Conservation (phyloP, 2,329 filamentous ascomycete genomes). For the Cercospora janseana region DNA sequence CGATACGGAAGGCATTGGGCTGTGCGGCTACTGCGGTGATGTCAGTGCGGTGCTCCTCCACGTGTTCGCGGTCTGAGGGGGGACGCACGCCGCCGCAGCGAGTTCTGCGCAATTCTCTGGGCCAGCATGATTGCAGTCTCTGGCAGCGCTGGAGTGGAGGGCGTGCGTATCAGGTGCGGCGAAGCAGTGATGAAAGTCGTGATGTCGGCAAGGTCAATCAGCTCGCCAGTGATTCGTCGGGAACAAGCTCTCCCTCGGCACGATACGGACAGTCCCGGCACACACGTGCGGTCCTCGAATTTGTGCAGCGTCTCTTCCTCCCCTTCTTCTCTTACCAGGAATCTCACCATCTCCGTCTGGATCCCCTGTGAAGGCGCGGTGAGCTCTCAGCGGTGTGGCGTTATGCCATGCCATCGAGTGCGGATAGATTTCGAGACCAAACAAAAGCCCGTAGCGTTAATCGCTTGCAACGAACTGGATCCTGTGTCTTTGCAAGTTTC, state of each 20-base stretch:
- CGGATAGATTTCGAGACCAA: constrained; percentile 47
- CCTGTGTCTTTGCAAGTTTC: constrained; percentile 41
- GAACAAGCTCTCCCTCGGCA: not conserved
- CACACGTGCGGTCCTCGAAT: not conserved
- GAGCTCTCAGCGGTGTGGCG: constrained; percentile 32
- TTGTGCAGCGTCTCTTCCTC: constrained; percentile 2
- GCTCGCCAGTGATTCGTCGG: not conserved
- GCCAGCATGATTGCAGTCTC: constrained; percentile 43
- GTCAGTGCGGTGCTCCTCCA: constrained; percentile 23
- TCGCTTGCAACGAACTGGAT: constrained; percentile 38
- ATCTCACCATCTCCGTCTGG: constrained; percentile 36
- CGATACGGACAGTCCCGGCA: not conserved
- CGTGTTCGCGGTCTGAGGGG: not conserved
- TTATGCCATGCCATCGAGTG: constrained; percentile 34
- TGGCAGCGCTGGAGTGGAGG: constrained; percentile 17
- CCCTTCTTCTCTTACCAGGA: constrained; percentile 27
- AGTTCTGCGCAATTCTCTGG: constrained; percentile 46
- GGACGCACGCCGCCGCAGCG: constrained; percentile 38
- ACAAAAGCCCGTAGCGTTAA: constrained; percentile 49
- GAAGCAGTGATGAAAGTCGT: constrained; percentile 30
- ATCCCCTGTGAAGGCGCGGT: constrained; percentile 35
- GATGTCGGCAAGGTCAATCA: constrained; percentile 23
- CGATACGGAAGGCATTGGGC: constrained; percentile 48
- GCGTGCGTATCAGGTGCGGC: not conserved
- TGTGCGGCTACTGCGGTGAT: constrained; percentile 43